Percentiles rank a stretch among this genome's conserved stretches.
These are phyloP conservation scores for Maudiozyma bulderi DNA, from an alignment of 805 yeast species.

Conservation along the genomic window DNA sequence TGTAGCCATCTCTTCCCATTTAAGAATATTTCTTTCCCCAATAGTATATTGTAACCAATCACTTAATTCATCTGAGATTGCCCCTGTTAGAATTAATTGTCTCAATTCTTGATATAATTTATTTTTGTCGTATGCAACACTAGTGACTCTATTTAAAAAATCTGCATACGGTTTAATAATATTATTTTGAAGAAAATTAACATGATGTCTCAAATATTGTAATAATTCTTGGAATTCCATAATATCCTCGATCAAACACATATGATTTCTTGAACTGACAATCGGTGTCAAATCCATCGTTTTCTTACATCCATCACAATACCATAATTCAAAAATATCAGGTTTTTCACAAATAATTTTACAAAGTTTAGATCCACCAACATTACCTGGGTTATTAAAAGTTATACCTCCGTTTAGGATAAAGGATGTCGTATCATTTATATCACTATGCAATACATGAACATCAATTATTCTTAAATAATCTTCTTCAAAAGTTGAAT, in stretches of 20 bases:
- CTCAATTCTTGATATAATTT: conserved; percentile 28
- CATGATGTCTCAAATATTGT: conserved; percentile 13
- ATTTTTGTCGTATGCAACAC: conserved; percentile 10
- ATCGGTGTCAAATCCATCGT: conserved; percentile 6
- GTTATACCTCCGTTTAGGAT: conserved; percentile 17
- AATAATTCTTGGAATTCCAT: conserved; percentile 8
- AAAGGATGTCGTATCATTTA: conserved; percentile 6
- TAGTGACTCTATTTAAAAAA: conserved; percentile 14
- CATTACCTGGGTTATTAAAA: background rate
- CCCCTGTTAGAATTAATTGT: conserved; percentile 35
- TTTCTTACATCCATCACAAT: conserved; percentile 2
- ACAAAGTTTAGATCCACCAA: background rate
- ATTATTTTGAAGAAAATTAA: conserved; percentile 12
- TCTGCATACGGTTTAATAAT: conserved; percentile 14
- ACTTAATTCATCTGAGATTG: conserved; percentile 38
- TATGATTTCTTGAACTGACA: background rate
- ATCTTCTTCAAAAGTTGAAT: background rate
- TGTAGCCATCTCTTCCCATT: conserved; percentile 31
- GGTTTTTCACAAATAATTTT: background rate
- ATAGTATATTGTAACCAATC: conserved; percentile 57
- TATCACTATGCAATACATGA: conserved; percentile 11
- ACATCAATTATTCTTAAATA: conserved; percentile 10
- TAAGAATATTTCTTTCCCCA: conserved; percentile 55
- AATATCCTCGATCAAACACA: conserved; percentile 7
- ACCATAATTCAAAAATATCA: conserved; percentile 1